Evolutionary conservation across 257 asterid genomes (phyloP).

Genomic region (Petunia axillaris): DNA sequence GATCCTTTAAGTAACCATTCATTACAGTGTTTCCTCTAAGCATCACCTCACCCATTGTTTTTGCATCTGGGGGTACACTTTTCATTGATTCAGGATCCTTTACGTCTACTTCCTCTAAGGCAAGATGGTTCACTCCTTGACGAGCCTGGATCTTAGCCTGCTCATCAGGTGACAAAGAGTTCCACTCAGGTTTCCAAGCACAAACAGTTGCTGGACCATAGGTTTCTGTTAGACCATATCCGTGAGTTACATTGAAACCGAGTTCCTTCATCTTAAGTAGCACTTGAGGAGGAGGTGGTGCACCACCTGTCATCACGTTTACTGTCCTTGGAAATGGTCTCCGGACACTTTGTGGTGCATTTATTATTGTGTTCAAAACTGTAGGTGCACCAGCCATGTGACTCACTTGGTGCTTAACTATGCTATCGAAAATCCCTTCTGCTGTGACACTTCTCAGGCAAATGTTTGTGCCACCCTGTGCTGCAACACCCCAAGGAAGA

Average conservation of each 20-base stretch:
- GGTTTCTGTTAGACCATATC: conserved; percentile 7
- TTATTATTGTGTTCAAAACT: neutral
- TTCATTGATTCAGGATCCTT: conserved; percentile 2
- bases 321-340: neutral
- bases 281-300: neutral
- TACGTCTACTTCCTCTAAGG: neutral
- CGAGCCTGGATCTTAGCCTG: conserved; percentile 18
- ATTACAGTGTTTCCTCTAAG: conserved; percentile 21
- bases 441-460: neutral
- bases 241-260: neutral
- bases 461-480: conserved; percentile 16
- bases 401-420: neutral
- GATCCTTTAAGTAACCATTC: conserved; percentile 20
- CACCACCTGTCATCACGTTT: neutral
- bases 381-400: conserved; percentile 8
- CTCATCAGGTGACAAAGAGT: conserved; percentile 9
- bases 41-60: conserved; percentile 16
- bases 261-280: neutral
- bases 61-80: conserved; percentile 1
- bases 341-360: conserved; percentile 1
- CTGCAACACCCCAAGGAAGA: conserved; percentile 11
- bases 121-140: conserved; percentile 21
- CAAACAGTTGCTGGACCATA: conserved; percentile 23
- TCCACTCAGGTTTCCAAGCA: conserved; percentile 19
- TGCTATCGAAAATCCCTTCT: neutral